Evolutionary conservation across 1,284 basidiomycete genomes (phyloP).

Genomic region (Coniferiporia weirii): DNA sequence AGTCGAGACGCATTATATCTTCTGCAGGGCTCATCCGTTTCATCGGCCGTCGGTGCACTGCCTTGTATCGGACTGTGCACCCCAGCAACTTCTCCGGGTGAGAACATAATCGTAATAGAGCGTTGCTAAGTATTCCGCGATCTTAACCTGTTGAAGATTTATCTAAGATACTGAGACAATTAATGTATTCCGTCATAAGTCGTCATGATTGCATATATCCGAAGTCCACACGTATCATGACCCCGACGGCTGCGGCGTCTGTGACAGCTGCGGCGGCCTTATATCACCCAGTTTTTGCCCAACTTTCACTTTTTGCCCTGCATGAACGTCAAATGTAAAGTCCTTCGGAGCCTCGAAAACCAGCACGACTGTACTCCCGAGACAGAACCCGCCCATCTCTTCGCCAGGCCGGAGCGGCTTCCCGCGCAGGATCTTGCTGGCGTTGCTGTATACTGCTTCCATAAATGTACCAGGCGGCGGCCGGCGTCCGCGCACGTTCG

Average conservation of each 20-base stretch:
- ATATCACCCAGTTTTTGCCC: conserved; percentile 73
- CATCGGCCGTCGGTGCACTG: too few relatives aligned
- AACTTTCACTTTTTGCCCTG: conserved; percentile 85
- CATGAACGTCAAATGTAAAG: conserved; percentile 78
- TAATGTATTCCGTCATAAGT: background rate
- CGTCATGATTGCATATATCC: background rate
- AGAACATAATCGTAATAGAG: too few relatives aligned
- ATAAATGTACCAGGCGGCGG: conserved; percentile 87
- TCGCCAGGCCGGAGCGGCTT: conserved; percentile 86
- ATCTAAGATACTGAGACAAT: background rate
- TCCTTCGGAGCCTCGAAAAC: conserved; percentile 91
- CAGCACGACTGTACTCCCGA: conserved; percentile 94
- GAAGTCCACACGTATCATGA: background rate
- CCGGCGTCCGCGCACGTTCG: conserved; percentile 69
- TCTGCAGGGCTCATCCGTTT: too few relatives aligned
- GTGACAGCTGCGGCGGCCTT: conserved; percentile 8
- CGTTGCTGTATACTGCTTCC: conserved; percentile 86
- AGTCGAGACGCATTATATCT: too few relatives aligned
- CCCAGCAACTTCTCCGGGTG: too few relatives aligned
- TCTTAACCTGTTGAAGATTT: background rate
- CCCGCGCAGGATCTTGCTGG: conserved; percentile 78
- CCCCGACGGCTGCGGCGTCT: too few relatives aligned
- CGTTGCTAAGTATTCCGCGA: background rate
- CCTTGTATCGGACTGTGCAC: too few relatives aligned
- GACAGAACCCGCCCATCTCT: conserved; percentile 96